Percentiles rank a stretch among this genome's conserved stretches.
Evolutionary conservation across 2,329 filamentous ascomycete species (phyloP).

Genomic region (Calonectria multiphialidica): DNA sequence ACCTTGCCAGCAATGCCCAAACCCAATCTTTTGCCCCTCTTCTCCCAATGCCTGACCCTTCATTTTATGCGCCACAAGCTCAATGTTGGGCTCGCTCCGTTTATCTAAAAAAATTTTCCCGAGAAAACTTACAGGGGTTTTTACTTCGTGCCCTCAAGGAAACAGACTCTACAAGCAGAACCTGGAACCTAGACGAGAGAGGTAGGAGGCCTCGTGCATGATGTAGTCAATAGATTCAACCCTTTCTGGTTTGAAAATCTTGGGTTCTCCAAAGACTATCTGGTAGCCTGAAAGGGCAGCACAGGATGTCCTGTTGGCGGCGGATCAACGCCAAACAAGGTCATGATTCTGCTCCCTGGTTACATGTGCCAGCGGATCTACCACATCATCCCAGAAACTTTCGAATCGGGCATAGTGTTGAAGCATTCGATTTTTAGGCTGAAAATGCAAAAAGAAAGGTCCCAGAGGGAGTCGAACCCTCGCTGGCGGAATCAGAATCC

Average conservation of each 20-base stretch:
- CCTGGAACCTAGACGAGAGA: neutral
- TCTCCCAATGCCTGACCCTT: neutral
- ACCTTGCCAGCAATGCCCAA: neutral
- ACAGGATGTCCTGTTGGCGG: no score
- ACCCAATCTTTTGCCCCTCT: neutral
- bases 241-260: no score
- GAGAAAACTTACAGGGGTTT: neutral
- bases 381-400: neutral
- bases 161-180: neutral
- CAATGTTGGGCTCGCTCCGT: neutral
- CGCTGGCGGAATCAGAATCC: conserved; percentile 11
- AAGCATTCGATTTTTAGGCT: no score
- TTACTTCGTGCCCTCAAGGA: neutral
- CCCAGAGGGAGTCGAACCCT: conserved; percentile 8
- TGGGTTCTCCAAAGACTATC: no score
- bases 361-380: neutral
- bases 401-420: no score
- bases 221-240: no score
- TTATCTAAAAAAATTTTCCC: neutral
- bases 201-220: neutral
- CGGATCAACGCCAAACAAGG: no score
- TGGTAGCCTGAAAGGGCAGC: neutral
- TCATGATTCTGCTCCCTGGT: no score
- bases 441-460: neutral
- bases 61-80: neutral